These are phyloP conservation scores for Gnomoniopsis smithogilvyi DNA, from an alignment of 2,329 filamentous ascomycete genomes.

Conservation along the genomic window DNA sequence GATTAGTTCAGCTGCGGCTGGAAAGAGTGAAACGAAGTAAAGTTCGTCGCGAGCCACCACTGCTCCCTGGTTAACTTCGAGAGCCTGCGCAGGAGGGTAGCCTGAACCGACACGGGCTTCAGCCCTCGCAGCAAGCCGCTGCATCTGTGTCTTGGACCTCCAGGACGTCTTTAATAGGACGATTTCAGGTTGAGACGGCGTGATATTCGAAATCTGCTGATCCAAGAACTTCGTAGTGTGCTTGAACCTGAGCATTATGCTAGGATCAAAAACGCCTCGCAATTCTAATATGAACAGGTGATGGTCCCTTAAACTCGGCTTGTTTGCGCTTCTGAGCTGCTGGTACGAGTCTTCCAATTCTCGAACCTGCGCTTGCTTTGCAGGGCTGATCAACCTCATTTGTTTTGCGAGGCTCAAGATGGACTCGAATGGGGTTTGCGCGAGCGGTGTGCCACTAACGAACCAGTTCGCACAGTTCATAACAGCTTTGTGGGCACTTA, in stretches of 20 bases:
- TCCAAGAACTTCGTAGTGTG: neutral
- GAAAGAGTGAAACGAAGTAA: slow-evolving; percentile 10
- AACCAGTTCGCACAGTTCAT: neutral
- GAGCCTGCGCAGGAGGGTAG: neutral
- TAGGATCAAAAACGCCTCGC: neutral
- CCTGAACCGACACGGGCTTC: too few species aligned
- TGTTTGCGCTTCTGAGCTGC: neutral
- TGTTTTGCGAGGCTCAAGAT: neutral
- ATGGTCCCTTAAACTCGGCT: neutral
- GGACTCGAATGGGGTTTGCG: neutral
- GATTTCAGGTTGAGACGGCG: neutral
- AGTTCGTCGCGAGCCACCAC: neutral
- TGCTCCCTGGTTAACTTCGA: neutral
- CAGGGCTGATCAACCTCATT: neutral
- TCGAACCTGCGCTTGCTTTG: neutral
- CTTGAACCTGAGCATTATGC: neutral
- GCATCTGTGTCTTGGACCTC: neutral
- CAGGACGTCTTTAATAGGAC: neutral
- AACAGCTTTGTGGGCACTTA: neutral
- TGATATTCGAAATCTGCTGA: neutral
- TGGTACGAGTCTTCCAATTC: neutral
- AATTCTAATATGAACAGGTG: neutral
- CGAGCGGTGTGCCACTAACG: slow-evolving; percentile 3
- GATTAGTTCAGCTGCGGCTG: neutral
- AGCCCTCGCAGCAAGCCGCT: neutral